Evolutionary conservation across 805 yeast genomes (phyloP).

Genomic region (Starmerella sirachaensis): DNA sequence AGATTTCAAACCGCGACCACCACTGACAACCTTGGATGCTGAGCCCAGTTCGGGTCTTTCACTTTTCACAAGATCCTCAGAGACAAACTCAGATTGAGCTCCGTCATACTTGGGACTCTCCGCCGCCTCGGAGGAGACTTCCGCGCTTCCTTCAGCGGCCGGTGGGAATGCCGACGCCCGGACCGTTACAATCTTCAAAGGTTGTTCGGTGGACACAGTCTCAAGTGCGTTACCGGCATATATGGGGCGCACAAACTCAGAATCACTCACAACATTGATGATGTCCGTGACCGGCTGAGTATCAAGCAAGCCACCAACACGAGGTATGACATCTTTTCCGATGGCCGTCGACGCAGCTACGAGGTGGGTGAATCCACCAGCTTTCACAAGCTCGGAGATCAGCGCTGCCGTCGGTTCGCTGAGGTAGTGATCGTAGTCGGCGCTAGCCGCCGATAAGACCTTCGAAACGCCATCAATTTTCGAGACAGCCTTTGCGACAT

Average conservation of each 20-base stretch:
- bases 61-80: constrained; percentile 59
- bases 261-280: constrained; percentile 48
- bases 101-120: constrained; percentile 28
- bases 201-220: constrained; percentile 63
- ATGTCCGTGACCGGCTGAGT: constrained; percentile 82
- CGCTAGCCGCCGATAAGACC: constrained; percentile 44
- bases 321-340: constrained; percentile 77
- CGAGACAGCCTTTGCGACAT: constrained; percentile 40
- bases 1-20: constrained; percentile 87
- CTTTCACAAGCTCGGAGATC: constrained; percentile 36
- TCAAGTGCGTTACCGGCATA: constrained; percentile 91
- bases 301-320: constrained; percentile 75
- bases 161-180: constrained; percentile 70
- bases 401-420: constrained; percentile 79
- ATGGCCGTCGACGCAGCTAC: constrained; percentile 73
- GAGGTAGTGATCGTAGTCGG: constrained; percentile 47
- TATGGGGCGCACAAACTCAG: constrained; percentile 81
- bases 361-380: constrained; percentile 49
- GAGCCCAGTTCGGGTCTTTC: constrained; percentile 87
- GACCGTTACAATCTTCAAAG: constrained; percentile 56
- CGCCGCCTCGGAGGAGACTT: constrained; percentile 32
- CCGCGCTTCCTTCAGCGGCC: constrained; percentile 32
- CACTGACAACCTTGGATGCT: constrained; percentile 72
- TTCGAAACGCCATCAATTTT: constrained; percentile 43
- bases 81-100: constrained; percentile 47